Percentiles rank a stretch among this genome's conserved stretches.
phyloP scores from a whole-genome alignment of 2,329 filamentous ascomycete genomes.

The Alternaria tenuissima region DNA sequence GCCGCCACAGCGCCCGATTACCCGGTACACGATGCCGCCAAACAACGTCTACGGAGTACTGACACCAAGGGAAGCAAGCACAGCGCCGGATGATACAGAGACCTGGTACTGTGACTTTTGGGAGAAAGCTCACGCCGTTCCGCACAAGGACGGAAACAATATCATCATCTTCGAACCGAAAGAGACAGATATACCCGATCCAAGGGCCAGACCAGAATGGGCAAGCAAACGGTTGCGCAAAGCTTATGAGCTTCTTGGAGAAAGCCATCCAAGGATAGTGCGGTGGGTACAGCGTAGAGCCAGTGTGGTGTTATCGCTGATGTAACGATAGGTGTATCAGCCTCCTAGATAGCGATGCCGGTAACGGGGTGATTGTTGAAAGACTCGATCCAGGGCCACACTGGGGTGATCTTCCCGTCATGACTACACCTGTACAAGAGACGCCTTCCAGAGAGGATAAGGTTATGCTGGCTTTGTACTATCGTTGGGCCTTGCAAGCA shows the following conservation, averaged over 20 bases:
- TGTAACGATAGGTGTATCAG: neutral
- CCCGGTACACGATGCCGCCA: neutral
- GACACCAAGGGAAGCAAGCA: neutral
- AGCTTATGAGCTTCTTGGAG: neutral
- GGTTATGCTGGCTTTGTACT: conserved; percentile 16
- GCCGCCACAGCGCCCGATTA: neutral
- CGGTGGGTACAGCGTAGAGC: neutral
- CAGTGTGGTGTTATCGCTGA: too few relatives aligned
- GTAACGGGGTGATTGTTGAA: conserved; percentile 4
- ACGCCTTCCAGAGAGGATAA: neutral
- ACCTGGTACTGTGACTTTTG: conserved; percentile 5
- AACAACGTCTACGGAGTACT: neutral
- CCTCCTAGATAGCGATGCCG: neutral
- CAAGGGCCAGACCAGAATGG: neutral
- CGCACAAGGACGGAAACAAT: neutral
- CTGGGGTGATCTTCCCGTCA: conserved; percentile 1
- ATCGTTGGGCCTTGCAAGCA: conserved; percentile 18
- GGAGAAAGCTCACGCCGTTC: neutral
- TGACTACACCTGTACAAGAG: conserved; percentile 6
- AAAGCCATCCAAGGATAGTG: neutral
- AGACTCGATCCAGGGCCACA: conserved; percentile 6
- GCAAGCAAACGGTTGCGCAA: neutral
- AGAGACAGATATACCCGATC: neutral
- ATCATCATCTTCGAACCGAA: conserved; percentile 1
- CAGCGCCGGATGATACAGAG: neutral